Percentiles rank a stretch among this genome's conserved stretches.
phyloP scores from a whole-genome alignment of 1,139 yeast species.

The Kodamaea sp. region DNA sequence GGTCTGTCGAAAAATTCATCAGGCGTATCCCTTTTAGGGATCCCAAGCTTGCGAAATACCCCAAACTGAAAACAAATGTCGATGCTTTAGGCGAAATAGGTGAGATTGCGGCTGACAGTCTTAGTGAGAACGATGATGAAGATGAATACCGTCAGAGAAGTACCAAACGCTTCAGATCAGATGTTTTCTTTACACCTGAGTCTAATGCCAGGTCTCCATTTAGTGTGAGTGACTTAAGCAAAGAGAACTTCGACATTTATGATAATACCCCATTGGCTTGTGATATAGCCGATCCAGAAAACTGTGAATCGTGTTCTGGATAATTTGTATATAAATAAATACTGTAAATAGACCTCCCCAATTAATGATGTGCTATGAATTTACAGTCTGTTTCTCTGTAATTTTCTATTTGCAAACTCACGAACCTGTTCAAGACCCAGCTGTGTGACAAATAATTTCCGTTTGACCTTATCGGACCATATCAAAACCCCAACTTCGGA shows the following conservation, averaged over 20 bases:
- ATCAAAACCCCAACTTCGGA: constrained; percentile 85
- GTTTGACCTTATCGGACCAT: constrained; percentile 76
- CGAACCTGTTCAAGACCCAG: constrained; percentile 90
- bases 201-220: constrained; percentile 1
- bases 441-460: constrained; percentile 75
- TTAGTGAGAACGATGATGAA: neutral
- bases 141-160: neutral
- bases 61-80: too few relatives aligned
- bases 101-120: neutral
- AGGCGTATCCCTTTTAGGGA: too few relatives aligned
- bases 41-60: too few relatives aligned
- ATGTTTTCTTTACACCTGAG: neutral
- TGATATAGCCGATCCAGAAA: constrained; percentile 32
- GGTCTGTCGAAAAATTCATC: too few relatives aligned
- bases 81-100: neutral
- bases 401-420: constrained; percentile 76
- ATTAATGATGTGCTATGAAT: neutral
- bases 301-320: constrained; percentile 52
- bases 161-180: neutral
- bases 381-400: constrained; percentile 17
- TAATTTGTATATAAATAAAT: too few relatives aligned
- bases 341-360: too few relatives aligned
- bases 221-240: neutral
- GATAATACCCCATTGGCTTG: constrained; percentile 43
- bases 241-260: constrained; percentile 24